phyloP scores from a whole-genome alignment of 2,329 filamentous ascomycete genomes.

The Paecilomyces variotii region DNA sequence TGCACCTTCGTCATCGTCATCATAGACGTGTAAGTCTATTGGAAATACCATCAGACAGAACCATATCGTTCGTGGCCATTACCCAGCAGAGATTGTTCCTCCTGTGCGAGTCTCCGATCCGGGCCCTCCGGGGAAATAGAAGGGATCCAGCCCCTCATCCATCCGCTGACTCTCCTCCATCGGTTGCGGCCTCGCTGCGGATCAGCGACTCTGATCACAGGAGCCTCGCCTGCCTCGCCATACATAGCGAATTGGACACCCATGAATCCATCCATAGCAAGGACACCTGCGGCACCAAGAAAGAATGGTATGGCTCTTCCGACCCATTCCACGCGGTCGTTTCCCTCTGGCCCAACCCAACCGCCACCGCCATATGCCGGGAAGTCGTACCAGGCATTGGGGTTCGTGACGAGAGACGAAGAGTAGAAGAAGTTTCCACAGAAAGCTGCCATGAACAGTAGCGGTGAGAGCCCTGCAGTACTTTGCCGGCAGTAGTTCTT shows the following conservation, averaged over 20 bases:
- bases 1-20: not conserved
- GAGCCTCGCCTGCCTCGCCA: slow-evolving; percentile 38
- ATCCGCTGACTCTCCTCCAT: slow-evolving; percentile 53
- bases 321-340: slow-evolving; percentile 49
- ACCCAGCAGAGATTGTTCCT: not conserved
- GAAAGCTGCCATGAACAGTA: slow-evolving; percentile 59
- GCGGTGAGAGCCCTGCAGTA: slow-evolving; percentile 54
- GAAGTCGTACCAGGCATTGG: slow-evolving; percentile 53
- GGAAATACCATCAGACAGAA: not conserved
- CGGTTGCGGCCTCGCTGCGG: slow-evolving; percentile 28
- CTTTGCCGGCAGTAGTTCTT: slow-evolving; percentile 57
- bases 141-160: slow-evolving; percentile 61
- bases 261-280: slow-evolving; percentile 54
- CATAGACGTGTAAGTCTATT: not conserved
- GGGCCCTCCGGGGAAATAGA: slow-evolving; percentile 33
- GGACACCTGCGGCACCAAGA: slow-evolving; percentile 56
- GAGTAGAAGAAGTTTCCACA: slow-evolving; percentile 63
- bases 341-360: slow-evolving; percentile 52
- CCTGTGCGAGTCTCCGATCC: slow-evolving; percentile 6
- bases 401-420: slow-evolving; percentile 53
- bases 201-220: slow-evolving; percentile 42
- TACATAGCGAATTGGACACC: slow-evolving; percentile 57
- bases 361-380: slow-evolving; percentile 49
- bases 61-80: not conserved
- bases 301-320: slow-evolving; percentile 55